Conservation (phyloP, 2,329 filamentous ascomycete species). For the Plectosphaerella sp. region DNA sequence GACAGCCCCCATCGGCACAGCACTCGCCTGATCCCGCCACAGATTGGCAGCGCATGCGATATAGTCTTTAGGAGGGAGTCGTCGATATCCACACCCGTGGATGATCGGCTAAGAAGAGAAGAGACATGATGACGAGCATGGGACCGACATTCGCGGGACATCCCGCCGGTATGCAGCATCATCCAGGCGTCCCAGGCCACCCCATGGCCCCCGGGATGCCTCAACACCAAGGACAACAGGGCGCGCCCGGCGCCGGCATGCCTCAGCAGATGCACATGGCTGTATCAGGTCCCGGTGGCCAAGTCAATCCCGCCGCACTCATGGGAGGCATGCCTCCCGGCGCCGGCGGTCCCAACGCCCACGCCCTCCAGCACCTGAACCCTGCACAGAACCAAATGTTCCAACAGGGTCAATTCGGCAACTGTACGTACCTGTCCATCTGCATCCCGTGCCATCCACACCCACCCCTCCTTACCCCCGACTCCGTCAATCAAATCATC, state of each 20-base stretch:
- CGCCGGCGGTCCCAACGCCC: conserved; percentile 56
- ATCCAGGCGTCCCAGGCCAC: conserved; percentile 64
- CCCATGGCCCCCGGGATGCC: conserved; percentile 59
- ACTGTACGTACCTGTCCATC: conserved; percentile 8
- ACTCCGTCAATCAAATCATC: neutral
- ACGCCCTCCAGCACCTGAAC: conserved; percentile 68
- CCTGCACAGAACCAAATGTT: conserved; percentile 56
- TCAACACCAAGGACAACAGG: conserved; percentile 66
- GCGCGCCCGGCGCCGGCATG: conserved; percentile 59
- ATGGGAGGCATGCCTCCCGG: conserved; percentile 75
- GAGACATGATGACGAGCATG: conserved; percentile 67
- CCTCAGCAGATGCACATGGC: conserved; percentile 70
- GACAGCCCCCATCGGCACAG: too few relatives aligned
- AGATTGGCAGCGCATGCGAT: conserved; percentile 35
- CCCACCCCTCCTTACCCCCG: neutral
- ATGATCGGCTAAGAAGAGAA: conserved; percentile 37
- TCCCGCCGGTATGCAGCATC: conserved; percentile 65
- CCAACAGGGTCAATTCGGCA: conserved; percentile 43
- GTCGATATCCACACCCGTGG: conserved; percentile 58
- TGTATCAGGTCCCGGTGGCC: conserved; percentile 66
- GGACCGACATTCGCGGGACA: conserved; percentile 61
- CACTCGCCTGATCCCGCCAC: too few relatives aligned
- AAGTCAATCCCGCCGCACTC: conserved; percentile 68
- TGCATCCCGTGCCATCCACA: neutral
- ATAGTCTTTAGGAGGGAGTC: conserved; percentile 34